A percentile compares a stretch with the other conserved stretches of the same genome.
phyloP scores from a whole-genome alignment of 352 stramenopile genomes.

The Phytophthora meadii region DNA sequence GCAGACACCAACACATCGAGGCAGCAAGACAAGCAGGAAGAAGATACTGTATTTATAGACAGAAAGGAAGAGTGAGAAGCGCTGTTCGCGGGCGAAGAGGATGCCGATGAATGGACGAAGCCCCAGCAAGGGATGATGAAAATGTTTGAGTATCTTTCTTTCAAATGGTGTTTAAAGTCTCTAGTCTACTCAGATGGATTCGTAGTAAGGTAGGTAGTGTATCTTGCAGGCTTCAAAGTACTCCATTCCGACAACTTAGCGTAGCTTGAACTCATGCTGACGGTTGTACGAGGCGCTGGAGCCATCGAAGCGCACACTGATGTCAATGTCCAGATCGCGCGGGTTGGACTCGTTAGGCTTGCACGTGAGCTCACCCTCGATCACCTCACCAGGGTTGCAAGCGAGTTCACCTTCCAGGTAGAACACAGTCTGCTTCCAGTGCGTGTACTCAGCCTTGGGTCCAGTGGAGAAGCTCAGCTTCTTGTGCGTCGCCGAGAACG shows the following conservation, averaged over 20 bases:
- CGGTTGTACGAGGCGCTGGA: conserved; percentile 69
- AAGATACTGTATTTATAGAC: conserved; percentile 78
- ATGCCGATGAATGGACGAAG: conserved; percentile 7
- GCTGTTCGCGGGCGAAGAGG: conserved; percentile 12
- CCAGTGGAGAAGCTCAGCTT: conserved; percentile 96
- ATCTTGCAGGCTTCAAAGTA: conserved; percentile 11
- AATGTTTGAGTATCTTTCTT: conserved; percentile 46
- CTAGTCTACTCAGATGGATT: conserved; percentile 39
- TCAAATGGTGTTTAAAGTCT: conserved; percentile 36
- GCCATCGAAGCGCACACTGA: conserved; percentile 82
- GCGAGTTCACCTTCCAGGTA: conserved; percentile 92
- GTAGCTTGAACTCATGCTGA: conserved; percentile 83
- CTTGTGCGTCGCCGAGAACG: conserved; percentile 96
- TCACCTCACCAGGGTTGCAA: conserved; percentile 85
- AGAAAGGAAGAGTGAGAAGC: conserved; percentile 27
- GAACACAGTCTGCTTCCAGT: conserved; percentile 99
- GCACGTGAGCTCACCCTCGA: conserved; percentile 91
- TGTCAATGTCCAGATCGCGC: conserved; percentile 94
- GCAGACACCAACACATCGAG: conserved; percentile 5
- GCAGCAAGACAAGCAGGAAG: conserved; percentile 21
- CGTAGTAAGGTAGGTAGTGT: conserved; percentile 23
- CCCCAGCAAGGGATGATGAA: conserved; percentile 10
- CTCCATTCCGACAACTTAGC: conserved; percentile 45
- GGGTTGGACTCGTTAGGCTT: conserved; percentile 93
- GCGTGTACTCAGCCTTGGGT: conserved; percentile 95